Evolutionary conservation across 1,284 basidiomycete genomes (phyloP).

Genomic region (Cryptococcus wingfieldii): DNA sequence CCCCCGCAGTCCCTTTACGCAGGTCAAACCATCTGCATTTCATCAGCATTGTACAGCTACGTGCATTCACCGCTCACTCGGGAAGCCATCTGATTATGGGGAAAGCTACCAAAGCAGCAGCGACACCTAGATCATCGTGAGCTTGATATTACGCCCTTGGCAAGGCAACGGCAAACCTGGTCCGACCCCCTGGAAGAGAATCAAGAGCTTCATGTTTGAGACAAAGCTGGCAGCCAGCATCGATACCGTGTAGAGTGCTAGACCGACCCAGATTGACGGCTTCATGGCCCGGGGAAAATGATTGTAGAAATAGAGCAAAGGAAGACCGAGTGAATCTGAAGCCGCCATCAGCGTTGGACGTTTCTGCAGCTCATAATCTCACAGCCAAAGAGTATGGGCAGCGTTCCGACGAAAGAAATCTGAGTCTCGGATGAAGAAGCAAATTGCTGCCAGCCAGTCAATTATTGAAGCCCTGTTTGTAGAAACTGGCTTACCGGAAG

Average conservation of each 20-base stretch:
- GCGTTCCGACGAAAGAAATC: constrained; percentile 19
- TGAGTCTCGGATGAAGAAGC: constrained; percentile 13
- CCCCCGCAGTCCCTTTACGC: constrained; percentile 18
- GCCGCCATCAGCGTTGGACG: background rate
- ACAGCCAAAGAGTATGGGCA: constrained; percentile 17
- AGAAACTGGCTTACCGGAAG: too few species aligned
- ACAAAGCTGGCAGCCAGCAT: constrained; percentile 17
- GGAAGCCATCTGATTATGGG: constrained; percentile 25
- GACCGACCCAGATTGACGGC: constrained; percentile 18
- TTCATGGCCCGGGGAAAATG: constrained; percentile 18
- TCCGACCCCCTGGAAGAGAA: constrained; percentile 16
- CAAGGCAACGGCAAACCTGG: too few species aligned
- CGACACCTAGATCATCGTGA: constrained; percentile 8
- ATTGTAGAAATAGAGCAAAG: constrained; percentile 24
- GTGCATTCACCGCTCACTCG: constrained; percentile 11
- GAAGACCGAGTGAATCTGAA: constrained; percentile 15
- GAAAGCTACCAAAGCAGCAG: constrained; percentile 18
- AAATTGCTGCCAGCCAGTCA: constrained; percentile 10
- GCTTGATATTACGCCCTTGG: background rate
- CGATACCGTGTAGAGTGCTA: constrained; percentile 12
- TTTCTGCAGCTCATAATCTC: background rate
- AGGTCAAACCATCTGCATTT: constrained; percentile 22
- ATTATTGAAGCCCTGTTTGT: background rate
- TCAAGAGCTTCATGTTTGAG: constrained; percentile 8
- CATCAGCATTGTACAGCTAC: background rate